Evolutionary conservation across 2,329 filamentous ascomycete species (phyloP).

Genomic region (Thielaviopsis ethacetica): DNA sequence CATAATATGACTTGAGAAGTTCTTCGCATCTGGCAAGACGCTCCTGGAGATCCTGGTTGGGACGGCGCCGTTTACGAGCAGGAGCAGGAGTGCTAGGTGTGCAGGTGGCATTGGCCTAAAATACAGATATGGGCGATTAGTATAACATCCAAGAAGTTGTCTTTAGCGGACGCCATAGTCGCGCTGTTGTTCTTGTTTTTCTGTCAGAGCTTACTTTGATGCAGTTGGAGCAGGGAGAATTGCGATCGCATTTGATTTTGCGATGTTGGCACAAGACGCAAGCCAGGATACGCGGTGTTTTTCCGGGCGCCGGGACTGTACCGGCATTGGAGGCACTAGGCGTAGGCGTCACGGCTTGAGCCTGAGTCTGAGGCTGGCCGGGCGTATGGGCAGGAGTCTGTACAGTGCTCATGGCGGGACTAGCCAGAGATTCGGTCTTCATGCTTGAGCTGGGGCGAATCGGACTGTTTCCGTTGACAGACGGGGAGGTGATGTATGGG

Average conservation of each 20-base stretch:
- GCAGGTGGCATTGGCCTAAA: constrained; percentile 40
- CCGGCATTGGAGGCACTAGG: constrained; percentile 9
- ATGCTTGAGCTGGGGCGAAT: constrained; percentile 1
- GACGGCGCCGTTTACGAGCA: constrained; percentile 39
- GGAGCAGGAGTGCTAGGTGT: constrained; percentile 44
- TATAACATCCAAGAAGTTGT: not conserved
- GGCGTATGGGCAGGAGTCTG: constrained; percentile 8
- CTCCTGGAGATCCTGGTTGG: constrained; percentile 46
- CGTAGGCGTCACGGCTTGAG: constrained; percentile 2
- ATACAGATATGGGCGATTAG: constrained; percentile 6
- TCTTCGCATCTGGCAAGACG: constrained; percentile 42
- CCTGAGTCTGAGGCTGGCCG: not conserved
- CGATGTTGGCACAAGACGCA: constrained; percentile 43
- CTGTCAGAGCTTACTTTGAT: constrained; percentile 29
- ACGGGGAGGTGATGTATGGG: not conserved
- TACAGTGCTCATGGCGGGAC: constrained; percentile 1
- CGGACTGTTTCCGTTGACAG: constrained; percentile 6
- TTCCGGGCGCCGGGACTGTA: constrained; percentile 17
- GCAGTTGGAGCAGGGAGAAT: constrained; percentile 43
- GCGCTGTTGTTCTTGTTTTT: not conserved
- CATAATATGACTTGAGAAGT: constrained; percentile 40
- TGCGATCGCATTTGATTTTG: constrained; percentile 46
- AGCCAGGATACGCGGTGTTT: constrained; percentile 31
- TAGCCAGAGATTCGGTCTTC: constrained; percentile 3
- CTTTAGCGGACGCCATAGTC: not conserved